Evolutionary conservation across 2,329 filamentous ascomycete species (phyloP).

Genomic region (Diaporthe humulicola): DNA sequence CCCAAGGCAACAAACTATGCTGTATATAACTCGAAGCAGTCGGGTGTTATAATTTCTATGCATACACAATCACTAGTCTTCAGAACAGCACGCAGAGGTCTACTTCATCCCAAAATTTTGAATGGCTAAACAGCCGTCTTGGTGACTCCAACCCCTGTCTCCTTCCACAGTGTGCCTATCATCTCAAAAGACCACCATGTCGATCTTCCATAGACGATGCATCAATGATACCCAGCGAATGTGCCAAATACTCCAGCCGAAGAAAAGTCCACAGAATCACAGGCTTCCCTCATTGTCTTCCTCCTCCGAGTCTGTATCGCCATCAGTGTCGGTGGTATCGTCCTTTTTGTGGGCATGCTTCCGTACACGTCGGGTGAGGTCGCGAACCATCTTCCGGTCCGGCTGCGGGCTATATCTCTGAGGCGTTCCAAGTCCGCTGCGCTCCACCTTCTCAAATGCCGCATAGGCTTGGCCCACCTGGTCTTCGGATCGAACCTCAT

Average conservation of each 20-base stretch:
- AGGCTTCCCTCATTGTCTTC: neutral
- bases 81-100: neutral
- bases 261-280: neutral
- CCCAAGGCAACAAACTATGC: no score
- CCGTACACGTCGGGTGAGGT: neutral
- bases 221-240: neutral
- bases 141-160: neutral
- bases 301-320: neutral
- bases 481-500: neutral
- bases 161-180: no score
- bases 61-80: neutral
- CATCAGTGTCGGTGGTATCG: neutral
- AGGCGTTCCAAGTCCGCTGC: neutral
- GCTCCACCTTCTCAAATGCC: neutral
- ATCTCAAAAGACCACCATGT: neutral
- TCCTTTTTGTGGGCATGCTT: neutral
- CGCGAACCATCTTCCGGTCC: constrained; percentile 5
- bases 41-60: no score
- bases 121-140: no score
- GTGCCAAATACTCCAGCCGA: neutral
- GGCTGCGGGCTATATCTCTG: neutral
- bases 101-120: neutral
- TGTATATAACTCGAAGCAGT: no score
- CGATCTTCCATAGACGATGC: neutral
- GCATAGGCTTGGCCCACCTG: neutral